Evolutionary conservation across 2,329 filamentous ascomycete genomes (phyloP).

Genomic region (Fusarium siculi): DNA sequence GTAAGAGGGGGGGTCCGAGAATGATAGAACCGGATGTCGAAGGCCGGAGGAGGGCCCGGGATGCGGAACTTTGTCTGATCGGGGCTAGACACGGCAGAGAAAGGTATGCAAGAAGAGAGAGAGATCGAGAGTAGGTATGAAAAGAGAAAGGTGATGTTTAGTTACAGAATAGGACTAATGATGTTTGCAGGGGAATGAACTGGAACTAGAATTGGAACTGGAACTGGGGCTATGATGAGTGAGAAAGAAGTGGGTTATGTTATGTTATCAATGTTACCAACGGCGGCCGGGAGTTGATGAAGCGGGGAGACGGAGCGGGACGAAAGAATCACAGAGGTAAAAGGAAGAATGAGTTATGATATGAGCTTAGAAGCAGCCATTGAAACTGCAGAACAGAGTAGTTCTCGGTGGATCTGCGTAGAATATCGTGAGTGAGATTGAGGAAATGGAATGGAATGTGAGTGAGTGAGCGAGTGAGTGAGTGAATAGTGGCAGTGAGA

Average conservation of each 20-base stretch:
- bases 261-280: constrained; percentile 10
- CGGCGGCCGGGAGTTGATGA: constrained; percentile 25
- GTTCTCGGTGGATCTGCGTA: background rate
- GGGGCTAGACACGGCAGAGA: constrained; percentile 25
- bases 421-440: background rate
- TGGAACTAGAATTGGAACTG: background rate
- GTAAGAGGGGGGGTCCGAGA: constrained; percentile 24
- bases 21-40: constrained; percentile 39
- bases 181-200: constrained; percentile 17
- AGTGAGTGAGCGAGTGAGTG: background rate
- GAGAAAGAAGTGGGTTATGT: constrained; percentile 30
- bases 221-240: constrained; percentile 24
- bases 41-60: constrained; percentile 34
- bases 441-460: background rate
- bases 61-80: constrained; percentile 21
- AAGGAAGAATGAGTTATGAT: constrained; percentile 12
- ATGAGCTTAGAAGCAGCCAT: constrained; percentile 5
- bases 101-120: constrained; percentile 4
- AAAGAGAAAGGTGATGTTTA: constrained; percentile 24
- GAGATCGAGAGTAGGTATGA: background rate
- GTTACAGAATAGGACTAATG: constrained; percentile 24
- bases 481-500: background rate
- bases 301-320: constrained; percentile 19
- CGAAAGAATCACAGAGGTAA: constrained; percentile 3
- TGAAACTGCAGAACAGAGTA: background rate